Conservation (phyloP, 1,139 yeast species). For the Geotrichum reessii region DNA sequence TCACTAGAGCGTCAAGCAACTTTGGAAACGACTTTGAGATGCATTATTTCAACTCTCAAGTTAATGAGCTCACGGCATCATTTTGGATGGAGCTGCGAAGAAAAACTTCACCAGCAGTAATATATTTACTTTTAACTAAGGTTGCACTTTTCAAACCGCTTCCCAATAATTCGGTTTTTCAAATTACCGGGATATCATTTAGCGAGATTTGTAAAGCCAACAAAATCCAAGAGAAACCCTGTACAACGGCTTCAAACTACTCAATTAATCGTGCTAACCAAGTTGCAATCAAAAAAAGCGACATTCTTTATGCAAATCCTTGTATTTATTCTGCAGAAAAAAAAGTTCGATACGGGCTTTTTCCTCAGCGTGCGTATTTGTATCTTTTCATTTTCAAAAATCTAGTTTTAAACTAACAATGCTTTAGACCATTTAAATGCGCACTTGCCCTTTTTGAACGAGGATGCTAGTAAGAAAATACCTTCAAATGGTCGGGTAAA, state of each 20-base stretch:
- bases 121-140: slow-evolving; percentile 6
- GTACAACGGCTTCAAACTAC: not conserved
- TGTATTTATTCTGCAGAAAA: slow-evolving; percentile 7
- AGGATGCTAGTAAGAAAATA: not conserved
- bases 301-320: slow-evolving; percentile 10
- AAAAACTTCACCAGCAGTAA: not conserved
- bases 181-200: slow-evolving; percentile 10
- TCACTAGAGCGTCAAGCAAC: slow-evolving; percentile 2
- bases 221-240: not conserved
- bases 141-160: slow-evolving; percentile 9
- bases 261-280: not conserved
- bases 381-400: not conserved
- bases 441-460: not conserved
- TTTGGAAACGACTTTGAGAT: slow-evolving; percentile 8
- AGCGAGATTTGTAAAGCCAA: not conserved
- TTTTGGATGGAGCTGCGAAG: slow-evolving; percentile 8
- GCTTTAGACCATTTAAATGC: slow-evolving; percentile 13
- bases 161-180: slow-evolving; percentile 8
- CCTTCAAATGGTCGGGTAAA: slow-evolving; percentile 8
- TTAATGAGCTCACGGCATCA: not conserved
- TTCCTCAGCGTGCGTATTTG: slow-evolving; percentile 15
- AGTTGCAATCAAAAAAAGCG: slow-evolving; percentile 3
- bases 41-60: slow-evolving; percentile 11
- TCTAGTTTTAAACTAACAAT: not conserved
- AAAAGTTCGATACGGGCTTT: slow-evolving; percentile 12